Percentiles rank a stretch among this genome's conserved stretches.
Conservation (phyloP, 495 filamentous ascomycete genomes). For the Aspergillus bridgeri region DNA sequence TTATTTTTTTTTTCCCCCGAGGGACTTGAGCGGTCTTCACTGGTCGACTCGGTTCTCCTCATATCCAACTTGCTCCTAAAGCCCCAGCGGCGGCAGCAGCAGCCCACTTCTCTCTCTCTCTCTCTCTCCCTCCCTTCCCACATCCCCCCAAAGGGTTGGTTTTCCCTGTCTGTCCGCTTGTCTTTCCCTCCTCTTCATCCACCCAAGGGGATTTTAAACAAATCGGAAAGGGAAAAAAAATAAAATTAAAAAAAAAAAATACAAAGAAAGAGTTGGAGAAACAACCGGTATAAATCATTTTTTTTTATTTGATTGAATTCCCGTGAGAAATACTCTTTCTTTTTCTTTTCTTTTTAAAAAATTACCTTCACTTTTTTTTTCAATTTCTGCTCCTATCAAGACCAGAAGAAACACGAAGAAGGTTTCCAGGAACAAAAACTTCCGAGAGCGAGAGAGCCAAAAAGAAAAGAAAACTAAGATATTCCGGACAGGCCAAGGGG, state of each 20-base stretch:
- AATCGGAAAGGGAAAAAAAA: neutral
- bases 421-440: slow-evolving; percentile 23
- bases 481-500: slow-evolving; percentile 7
- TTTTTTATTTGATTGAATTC: neutral
- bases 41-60: slow-evolving; percentile 8
- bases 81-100: neutral
- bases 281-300: slow-evolving; percentile 11
- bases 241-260: slow-evolving; percentile 11
- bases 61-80: neutral
- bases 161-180: slow-evolving; percentile 23
- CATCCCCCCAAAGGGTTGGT: slow-evolving; percentile 28
- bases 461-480: slow-evolving; percentile 9
- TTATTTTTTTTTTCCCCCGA: neutral
- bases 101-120: slow-evolving; percentile 12
- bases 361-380: slow-evolving; percentile 5
- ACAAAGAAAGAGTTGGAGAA: slow-evolving; percentile 24
- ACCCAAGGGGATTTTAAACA: neutral
- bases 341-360: neutral
- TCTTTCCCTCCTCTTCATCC: slow-evolving; percentile 24
- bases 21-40: slow-evolving; percentile 13
- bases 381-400: slow-evolving; percentile 2
- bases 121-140: slow-evolving; percentile 12
- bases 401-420: slow-evolving; percentile 9
- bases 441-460: slow-evolving; percentile 17
- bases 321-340: neutral